A percentile compares a stretch with the other conserved stretches of the same genome.
phyloP scores from a whole-genome alignment of 352 stramenopile genomes.

The Phytopythium montanum region DNA sequence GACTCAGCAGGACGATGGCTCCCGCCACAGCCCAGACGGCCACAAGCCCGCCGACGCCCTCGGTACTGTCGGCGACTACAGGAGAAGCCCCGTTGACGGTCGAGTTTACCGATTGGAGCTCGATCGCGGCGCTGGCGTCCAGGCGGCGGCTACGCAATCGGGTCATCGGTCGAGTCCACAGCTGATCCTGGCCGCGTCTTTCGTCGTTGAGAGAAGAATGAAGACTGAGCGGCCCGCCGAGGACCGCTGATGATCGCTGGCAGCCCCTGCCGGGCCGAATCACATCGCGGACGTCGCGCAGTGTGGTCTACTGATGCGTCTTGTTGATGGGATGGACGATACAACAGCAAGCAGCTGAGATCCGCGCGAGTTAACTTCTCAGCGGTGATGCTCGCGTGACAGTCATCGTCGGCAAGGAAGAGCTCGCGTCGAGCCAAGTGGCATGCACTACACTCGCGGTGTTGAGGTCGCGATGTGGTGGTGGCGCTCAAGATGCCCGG shows the following conservation, averaged over 20 bases:
- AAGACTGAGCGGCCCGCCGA: background rate
- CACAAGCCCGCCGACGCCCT: background rate
- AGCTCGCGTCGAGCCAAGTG: too few species aligned
- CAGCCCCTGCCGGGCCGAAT: background rate
- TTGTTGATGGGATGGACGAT: too few species aligned
- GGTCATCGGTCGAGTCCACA: background rate
- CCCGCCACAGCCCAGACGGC: background rate
- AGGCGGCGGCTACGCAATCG: background rate
- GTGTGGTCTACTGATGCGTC: background rate
- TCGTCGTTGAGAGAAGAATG: background rate
- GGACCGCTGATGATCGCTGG: background rate
- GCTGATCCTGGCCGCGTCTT: background rate
- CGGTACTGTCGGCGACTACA: background rate
- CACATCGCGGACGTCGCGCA: background rate
- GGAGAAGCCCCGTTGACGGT: background rate
- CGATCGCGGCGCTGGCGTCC: background rate
- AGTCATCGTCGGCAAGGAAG: too few species aligned
- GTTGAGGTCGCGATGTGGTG: too few species aligned
- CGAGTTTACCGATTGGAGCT: background rate
- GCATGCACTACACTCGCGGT: too few species aligned
- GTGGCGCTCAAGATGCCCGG: too few species aligned
- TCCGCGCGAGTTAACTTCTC: too few species aligned
- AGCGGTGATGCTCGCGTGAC: too few species aligned
- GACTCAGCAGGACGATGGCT: background rate
- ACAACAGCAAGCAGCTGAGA: too few species aligned